Evolutionary conservation across 768 basidiomycete species (phyloP), one percentile per base, ranked within the genome.

Genomic region (Vararia minispora): DNA sequence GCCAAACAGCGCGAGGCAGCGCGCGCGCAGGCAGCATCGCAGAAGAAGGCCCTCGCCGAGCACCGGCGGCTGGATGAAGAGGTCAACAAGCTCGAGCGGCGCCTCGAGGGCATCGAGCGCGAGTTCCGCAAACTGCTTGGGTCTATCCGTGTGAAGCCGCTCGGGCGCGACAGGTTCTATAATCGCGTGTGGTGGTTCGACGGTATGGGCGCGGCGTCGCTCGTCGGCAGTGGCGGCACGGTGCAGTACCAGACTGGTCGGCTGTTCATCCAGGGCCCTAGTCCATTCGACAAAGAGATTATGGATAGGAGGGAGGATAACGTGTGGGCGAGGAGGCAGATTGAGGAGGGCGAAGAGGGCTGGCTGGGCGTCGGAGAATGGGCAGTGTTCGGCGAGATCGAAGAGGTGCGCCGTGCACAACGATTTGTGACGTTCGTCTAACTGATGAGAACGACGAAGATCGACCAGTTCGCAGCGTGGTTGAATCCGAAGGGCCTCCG

Each of bases 141-240:
- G 40, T 76, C 81, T 5, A 72, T 91, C 34, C 72, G 95, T 37
- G 79, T 87, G 16, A 84, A 89, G 52, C 89, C 92, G 2, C 52
- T 98, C 35, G 95, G 95, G 11, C 72, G 74, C 45, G 95, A 99
- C 55, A 72, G 95, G 37, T 99, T 97, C 60, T 84, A 86, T 53
- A 94, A 95, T 55, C 77, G 87, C 23, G 68, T 95, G 42, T 99
- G 94, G 94, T 99, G 94, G 94, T 88, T 97, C 55, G 94, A 99
- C 59, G 94, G 94, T 8, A 74, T 91, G 69, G 94, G 94, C 6
- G 78, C 80, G 5, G 80, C 79, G 33, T 78, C 81, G 31, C 60
- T 94, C 37, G 65, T 89, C 41, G 81, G 79, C 28, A 78, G 75
- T 46, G 85, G 85, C 12, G 85, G 84, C 3, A 72, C 77, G 21